These are phyloP conservation scores for Cyamopsis tetragonoloba DNA, from an alignment of 306 rosid genomes.

Conservation along the genomic window DNA sequence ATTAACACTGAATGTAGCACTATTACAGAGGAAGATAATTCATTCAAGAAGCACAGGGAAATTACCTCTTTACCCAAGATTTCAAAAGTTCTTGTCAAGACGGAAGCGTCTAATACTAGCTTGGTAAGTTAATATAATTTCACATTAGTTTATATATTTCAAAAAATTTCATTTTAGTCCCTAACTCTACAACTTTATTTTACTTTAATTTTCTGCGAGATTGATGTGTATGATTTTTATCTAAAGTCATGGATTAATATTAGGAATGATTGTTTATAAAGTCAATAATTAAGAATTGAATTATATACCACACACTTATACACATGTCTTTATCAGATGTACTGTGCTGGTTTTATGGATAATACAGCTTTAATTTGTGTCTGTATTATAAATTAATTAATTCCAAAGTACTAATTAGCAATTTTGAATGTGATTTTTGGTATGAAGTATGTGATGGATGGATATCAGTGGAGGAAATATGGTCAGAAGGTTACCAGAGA, in stretches of 20 bases:
- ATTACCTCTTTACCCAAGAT: slow-evolving; percentile 38
- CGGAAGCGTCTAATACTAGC: slow-evolving; percentile 54
- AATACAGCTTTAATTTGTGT: no score
- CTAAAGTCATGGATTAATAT: background rate
- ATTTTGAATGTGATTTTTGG: background rate
- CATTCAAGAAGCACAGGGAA: slow-evolving; percentile 40
- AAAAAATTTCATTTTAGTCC: no score
- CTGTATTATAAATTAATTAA: no score
- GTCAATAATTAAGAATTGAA: no score
- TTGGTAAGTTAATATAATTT: no score
- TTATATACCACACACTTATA: no score
- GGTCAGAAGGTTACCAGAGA: slow-evolving; percentile 96
- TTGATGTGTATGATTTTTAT: background rate
- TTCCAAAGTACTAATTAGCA: background rate
- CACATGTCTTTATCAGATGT: no score
- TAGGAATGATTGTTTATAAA: no score
- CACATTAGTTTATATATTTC: no score
- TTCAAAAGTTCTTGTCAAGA: slow-evolving; percentile 54
- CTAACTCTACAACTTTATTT: no score
- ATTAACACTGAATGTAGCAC: slow-evolving; percentile 40
- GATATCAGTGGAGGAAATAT: slow-evolving; percentile 94
- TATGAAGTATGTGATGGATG: slow-evolving; percentile 69
- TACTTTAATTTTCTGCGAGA: no score
- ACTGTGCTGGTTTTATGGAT: no score
- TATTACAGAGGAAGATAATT: slow-evolving; percentile 47